Percentiles rank a stretch among this genome's conserved stretches.
Conservation (phyloP, 2,329 filamentous ascomycete species). For the Botrytis hyacinthi region DNA sequence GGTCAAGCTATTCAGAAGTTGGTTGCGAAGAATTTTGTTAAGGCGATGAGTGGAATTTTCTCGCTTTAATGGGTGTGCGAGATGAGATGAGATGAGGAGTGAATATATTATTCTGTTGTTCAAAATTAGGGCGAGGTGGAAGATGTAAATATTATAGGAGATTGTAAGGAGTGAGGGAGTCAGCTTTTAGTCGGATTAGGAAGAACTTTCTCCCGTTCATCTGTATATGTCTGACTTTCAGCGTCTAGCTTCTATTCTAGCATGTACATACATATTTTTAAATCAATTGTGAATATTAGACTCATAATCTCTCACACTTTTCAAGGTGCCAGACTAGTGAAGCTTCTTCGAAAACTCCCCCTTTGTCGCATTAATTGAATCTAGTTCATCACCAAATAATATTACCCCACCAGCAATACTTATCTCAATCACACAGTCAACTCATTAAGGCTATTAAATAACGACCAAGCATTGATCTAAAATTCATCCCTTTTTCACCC, state of each 20-base stretch:
- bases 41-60: conserved; percentile 3
- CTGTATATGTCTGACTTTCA: background rate
- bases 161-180: background rate
- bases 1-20: conserved; percentile 15
- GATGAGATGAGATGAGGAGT: background rate
- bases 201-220: background rate
- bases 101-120: background rate
- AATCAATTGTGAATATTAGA: background rate
- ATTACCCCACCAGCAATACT: background rate
- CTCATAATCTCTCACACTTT: background rate
- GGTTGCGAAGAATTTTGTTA: conserved; percentile 13
- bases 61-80: background rate
- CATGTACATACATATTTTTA: background rate
- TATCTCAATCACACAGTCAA: background rate
- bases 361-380: background rate
- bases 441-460: background rate
- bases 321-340: background rate
- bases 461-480: background rate
- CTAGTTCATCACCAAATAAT: background rate
- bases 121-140: too few species aligned
- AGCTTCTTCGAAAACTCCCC: accelerated
- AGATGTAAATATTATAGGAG: background rate
- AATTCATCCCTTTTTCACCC: too few species aligned
- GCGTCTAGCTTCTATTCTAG: background rate
- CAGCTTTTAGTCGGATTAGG: background rate